Conservation (phyloP, 2,329 filamentous ascomycete genomes). For the Colletotrichum incanum region DNA sequence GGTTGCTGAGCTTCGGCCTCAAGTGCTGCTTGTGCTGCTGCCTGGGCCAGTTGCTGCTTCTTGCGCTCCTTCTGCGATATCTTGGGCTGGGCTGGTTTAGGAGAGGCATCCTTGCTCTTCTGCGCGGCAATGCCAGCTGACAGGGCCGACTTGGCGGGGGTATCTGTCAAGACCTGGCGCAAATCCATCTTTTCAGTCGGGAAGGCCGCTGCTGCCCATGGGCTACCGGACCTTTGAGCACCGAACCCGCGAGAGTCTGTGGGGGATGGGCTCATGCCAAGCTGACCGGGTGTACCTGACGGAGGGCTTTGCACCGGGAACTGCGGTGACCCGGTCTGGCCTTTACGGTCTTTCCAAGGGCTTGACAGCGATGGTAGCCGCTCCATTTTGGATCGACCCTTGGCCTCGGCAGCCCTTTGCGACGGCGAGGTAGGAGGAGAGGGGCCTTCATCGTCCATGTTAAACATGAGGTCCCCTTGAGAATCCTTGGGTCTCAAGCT, state of each 20-base stretch:
- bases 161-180: slow-evolving; percentile 80
- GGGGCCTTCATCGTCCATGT: slow-evolving; percentile 87
- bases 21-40: slow-evolving; percentile 60
- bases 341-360: slow-evolving; percentile 57
- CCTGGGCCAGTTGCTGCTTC: slow-evolving; percentile 80
- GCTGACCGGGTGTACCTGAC: neutral
- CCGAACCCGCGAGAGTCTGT: slow-evolving; percentile 29
- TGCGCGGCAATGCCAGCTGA: slow-evolving; percentile 70
- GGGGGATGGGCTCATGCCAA: slow-evolving; percentile 14
- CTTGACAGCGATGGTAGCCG: slow-evolving; percentile 50
- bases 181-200: slow-evolving; percentile 78
- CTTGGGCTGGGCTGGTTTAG: slow-evolving; percentile 66
- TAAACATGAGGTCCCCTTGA: slow-evolving; percentile 86
- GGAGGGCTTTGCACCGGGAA: slow-evolving; percentile 25
- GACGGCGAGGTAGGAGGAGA: slow-evolving; percentile 46
- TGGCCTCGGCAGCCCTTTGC: slow-evolving; percentile 25
- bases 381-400: slow-evolving; percentile 17
- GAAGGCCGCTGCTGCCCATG: slow-evolving; percentile 68
- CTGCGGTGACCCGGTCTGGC: slow-evolving; percentile 35
- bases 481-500: slow-evolving; percentile 78
- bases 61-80: slow-evolving; percentile 95
- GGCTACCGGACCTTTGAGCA: slow-evolving; percentile 52
- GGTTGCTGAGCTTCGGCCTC: slow-evolving; percentile 52
- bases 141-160: slow-evolving; percentile 67
- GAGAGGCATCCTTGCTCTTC: slow-evolving; percentile 57